Evolutionary conservation across 1,284 basidiomycete species (phyloP).

Genomic region (Tilletia indica): DNA sequence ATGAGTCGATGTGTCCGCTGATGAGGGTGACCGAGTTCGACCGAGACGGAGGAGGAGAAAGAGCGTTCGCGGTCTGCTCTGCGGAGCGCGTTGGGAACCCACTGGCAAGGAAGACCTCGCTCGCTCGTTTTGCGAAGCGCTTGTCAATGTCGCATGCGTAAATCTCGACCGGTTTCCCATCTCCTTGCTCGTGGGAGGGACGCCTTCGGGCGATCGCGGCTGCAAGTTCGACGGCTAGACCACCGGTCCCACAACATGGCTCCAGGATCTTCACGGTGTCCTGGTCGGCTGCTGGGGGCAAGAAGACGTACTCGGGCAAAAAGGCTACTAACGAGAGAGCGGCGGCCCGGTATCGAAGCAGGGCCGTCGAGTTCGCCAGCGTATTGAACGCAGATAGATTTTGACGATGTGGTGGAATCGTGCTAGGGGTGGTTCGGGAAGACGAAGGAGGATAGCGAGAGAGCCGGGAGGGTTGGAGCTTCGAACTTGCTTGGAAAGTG

Average conservation of each 20-base stretch:
- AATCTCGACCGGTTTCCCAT: not conserved
- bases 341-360: slow-evolving; percentile 5
- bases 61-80: not conserved
- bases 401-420: not conserved
- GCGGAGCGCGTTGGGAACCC: not conserved
- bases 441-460: not conserved
- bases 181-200: too few relatives aligned
- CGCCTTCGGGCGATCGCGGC: not conserved
- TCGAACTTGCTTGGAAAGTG: not conserved
- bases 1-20: not conserved
- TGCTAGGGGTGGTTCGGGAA: not conserved
- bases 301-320: not conserved
- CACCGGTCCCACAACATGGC: slow-evolving; percentile 5
- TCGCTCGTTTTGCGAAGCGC: not conserved
- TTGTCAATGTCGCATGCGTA: slow-evolving; percentile 2
- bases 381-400: not conserved
- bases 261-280: not conserved
- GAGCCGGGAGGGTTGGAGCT: not conserved
- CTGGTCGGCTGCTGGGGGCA: not conserved
- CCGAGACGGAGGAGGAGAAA: not conserved
- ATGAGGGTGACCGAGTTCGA: not conserved
- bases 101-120: not conserved
- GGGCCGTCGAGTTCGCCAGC: not conserved
- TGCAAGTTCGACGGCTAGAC: not conserved
- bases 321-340: not conserved